Conservation (phyloP, 306 rosid genomes). For the Lathyrus sativus region DNA sequence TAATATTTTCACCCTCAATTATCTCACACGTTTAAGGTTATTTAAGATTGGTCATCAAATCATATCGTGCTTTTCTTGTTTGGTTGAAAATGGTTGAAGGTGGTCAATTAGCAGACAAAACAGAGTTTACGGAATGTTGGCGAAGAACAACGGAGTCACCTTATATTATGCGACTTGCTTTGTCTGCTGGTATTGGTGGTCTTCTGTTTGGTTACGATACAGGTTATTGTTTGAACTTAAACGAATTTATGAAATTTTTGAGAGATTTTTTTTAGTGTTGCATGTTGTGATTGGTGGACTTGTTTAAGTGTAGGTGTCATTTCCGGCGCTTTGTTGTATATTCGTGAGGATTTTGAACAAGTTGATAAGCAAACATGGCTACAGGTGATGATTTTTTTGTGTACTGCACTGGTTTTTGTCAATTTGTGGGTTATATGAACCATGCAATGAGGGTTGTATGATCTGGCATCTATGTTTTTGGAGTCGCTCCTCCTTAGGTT, state of each 20-base stretch:
- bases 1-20: too few relatives aligned
- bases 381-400: slow-evolving; percentile 41
- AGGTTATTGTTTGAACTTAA: slow-evolving; percentile 34
- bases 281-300: background rate
- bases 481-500: too few relatives aligned
- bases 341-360: slow-evolving; percentile 60
- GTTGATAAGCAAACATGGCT: slow-evolving; percentile 84
- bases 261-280: background rate
- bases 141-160: slow-evolving; percentile 63
- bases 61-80: background rate
- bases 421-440: background rate
- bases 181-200: slow-evolving; percentile 85
- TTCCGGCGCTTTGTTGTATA: slow-evolving; percentile 88
- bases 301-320: slow-evolving; percentile 61
- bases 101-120: slow-evolving; percentile 42
- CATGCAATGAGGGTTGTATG: background rate
- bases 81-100: slow-evolving; percentile 51
- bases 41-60: background rate
- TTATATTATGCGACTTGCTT: slow-evolving; percentile 76
- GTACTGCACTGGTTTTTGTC: background rate
- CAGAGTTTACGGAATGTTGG: slow-evolving; percentile 67
- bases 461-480: background rate
- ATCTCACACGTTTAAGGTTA: too few relatives aligned
- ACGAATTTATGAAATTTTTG: too few relatives aligned
- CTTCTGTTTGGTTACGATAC: slow-evolving; percentile 92